Evolutionary conservation across 2,329 filamentous ascomycete species (phyloP), one percentile per base, ranked within the genome.

Genomic region (Colletotrichum sp.): DNA sequence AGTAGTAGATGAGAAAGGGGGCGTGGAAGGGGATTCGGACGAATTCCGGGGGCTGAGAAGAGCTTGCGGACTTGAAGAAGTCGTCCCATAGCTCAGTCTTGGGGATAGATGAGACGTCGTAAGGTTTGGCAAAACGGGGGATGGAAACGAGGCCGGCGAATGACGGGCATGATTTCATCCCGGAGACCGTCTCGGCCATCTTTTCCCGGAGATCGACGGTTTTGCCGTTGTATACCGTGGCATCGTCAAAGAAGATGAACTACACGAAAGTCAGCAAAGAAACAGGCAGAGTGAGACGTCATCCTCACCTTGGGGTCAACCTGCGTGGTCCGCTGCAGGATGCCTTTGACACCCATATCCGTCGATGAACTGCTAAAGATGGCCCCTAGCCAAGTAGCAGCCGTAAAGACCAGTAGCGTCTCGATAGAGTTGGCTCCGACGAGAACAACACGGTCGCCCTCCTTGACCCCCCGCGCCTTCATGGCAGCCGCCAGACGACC

Each of bases 161-260:
- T 39, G 92, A 90, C 12, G 82, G 71, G 64, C 93, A 90, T 1
- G 82, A 88, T 32, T 87, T 85, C 88, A 97, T 90, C 0, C 94
- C 94, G 2, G 86, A 82, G 0, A 93, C 88, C 21, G 95, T 89
- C 49, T 93, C 90, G 30, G 84, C 83, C 85, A 98, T 96, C 86
- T 97, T 97, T 1, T 87, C 84, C 6, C 93, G 88, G 52, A 98
- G 86, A 80, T 97, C 94, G 28, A 94, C 87, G 1, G 87, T 91
- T 83, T 94, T 95, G 62, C 94, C 94, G 79, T 96, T 96, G 79
- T 98, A 98, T 4, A 96, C 85, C 0, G 95, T 90, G 49, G 89
- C 92, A 80, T 97, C 95, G 79, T 98, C 95, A 81, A 96, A 92
- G 81, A 98, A 97, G n/a, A 98, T 88, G 81, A 92, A 95, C 83